A percentile compares a stretch with the other conserved stretches of the same genome.
phyloP scores from a whole-genome alignment of 805 yeast species.

The Ogataea methanolica region DNA sequence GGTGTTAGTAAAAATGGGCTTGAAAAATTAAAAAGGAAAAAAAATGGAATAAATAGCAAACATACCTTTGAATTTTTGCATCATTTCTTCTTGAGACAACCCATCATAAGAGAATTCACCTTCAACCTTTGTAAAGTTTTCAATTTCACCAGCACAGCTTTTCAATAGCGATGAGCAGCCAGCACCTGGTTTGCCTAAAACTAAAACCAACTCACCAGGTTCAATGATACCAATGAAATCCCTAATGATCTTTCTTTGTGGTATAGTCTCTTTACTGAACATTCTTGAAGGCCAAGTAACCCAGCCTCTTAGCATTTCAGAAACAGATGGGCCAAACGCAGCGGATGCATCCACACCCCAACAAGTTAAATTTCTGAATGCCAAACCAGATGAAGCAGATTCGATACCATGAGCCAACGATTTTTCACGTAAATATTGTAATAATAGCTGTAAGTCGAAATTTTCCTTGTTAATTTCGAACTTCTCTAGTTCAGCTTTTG shows the following conservation, averaged over 20 bases:
- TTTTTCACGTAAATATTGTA: slow-evolving; percentile 35
- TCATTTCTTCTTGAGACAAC: slow-evolving; percentile 55
- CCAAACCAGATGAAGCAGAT: slow-evolving; percentile 47
- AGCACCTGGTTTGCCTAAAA: slow-evolving; percentile 73
- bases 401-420: slow-evolving; percentile 42
- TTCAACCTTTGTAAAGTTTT: slow-evolving; percentile 39
- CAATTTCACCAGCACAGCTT: slow-evolving; percentile 51
- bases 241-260: slow-evolving; percentile 35
- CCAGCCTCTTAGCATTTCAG: slow-evolving; percentile 36
- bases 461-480: slow-evolving; percentile 42
- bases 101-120: slow-evolving; percentile 64
- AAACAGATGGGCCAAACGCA: slow-evolving; percentile 44
- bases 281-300: slow-evolving; percentile 27
- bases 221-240: slow-evolving; percentile 37
- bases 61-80: slow-evolving; percentile 45
- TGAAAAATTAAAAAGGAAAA: not conserved
- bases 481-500: slow-evolving; percentile 39
- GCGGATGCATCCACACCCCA: slow-evolving; percentile 50
- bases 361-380: slow-evolving; percentile 39
- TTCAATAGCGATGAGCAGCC: slow-evolving; percentile 73
- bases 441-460: slow-evolving; percentile 40
- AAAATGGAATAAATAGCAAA: not conserved
- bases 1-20: slow-evolving; percentile 7
- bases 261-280: slow-evolving; percentile 29
- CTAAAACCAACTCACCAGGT: slow-evolving; percentile 68